phyloP scores from a whole-genome alignment of 2,329 filamentous ascomycete genomes.

The Gremmenia infestans region DNA sequence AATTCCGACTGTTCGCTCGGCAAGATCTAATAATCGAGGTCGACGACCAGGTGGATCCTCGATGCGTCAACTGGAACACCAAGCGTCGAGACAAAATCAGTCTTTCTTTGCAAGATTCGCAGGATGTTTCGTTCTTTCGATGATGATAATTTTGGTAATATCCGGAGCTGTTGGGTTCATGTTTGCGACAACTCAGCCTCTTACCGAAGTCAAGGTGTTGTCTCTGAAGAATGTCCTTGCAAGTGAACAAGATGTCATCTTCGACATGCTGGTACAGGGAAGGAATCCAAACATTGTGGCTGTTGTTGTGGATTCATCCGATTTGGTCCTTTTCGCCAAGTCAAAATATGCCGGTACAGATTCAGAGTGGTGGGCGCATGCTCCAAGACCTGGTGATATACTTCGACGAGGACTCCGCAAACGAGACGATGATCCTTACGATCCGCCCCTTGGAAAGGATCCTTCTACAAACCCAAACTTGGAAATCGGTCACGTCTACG shows the following conservation, averaged over 20 bases:
- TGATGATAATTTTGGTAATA: slow-evolving; percentile 75
- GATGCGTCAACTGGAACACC: slow-evolving; percentile 67
- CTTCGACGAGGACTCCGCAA: slow-evolving; percentile 32
- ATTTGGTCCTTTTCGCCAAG: slow-evolving; percentile 91
- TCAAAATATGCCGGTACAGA: slow-evolving; percentile 79
- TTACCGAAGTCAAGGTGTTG: slow-evolving; percentile 71
- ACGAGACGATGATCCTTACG: slow-evolving; percentile 27
- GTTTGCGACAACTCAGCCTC: slow-evolving; percentile 83
- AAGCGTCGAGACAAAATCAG: slow-evolving; percentile 58
- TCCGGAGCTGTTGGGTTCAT: slow-evolving; percentile 85
- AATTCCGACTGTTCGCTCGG: slow-evolving; percentile 58
- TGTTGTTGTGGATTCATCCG: slow-evolving; percentile 78
- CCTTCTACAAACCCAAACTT: slow-evolving; percentile 70
- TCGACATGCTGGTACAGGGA: slow-evolving; percentile 82
- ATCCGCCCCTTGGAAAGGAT: slow-evolving; percentile 50
- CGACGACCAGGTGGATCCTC: slow-evolving; percentile 52
- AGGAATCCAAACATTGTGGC: slow-evolving; percentile 91
- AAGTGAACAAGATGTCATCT: slow-evolving; percentile 90
- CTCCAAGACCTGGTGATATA: slow-evolving; percentile 17
- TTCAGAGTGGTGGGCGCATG: slow-evolving; percentile 47
- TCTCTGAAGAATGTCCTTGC: slow-evolving; percentile 86
- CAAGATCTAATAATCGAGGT: slow-evolving; percentile 46
- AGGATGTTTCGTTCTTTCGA: slow-evolving; percentile 78
- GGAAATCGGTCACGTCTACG: slow-evolving; percentile 81
- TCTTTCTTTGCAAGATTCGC: slow-evolving; percentile 69